These are phyloP conservation scores for Colletotrichum sp. DNA, from an alignment of 2,329 filamentous ascomycete species.

Conservation along the genomic window DNA sequence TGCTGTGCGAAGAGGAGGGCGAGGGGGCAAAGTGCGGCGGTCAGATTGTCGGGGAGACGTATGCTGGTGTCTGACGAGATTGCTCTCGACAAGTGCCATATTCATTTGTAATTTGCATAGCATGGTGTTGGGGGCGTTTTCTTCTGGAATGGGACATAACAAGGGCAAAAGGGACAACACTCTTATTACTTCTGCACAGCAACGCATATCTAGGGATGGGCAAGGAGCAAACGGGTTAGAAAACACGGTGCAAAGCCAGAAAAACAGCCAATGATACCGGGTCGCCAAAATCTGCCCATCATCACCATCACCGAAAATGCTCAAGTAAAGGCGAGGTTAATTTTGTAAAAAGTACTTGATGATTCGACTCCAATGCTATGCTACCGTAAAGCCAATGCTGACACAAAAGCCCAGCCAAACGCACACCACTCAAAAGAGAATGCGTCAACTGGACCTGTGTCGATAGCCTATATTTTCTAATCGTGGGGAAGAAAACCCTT, in stretches of 20 bases:
- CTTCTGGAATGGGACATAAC: background rate
- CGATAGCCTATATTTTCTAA: background rate
- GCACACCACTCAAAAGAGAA: background rate
- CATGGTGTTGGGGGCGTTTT: constrained; percentile 5
- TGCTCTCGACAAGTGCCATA: background rate
- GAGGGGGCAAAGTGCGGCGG: constrained; percentile 19
- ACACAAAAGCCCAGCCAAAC: background rate
- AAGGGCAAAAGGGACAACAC: background rate
- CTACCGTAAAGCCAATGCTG: background rate
- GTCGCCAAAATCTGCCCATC: background rate
- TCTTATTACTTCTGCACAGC: background rate
- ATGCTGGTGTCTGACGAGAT: constrained; percentile 12
- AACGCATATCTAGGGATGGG: background rate
- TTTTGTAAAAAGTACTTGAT: background rate
- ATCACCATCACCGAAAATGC: background rate
- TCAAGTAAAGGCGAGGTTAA: background rate
- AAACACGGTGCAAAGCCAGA: background rate
- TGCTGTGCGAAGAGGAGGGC: constrained; percentile 25
- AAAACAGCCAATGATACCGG: background rate
- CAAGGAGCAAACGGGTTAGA: background rate
- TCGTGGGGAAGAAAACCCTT: background rate
- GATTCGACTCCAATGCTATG: constrained; percentile 4
- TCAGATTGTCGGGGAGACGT: constrained; percentile 19
- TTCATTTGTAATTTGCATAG: constrained; percentile 8
- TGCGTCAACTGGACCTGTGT: background rate